Percentiles rank a stretch among this genome's conserved stretches.
phyloP scores from a whole-genome alignment of 305 asterid genomes.

The Fraxinus ornus region DNA sequence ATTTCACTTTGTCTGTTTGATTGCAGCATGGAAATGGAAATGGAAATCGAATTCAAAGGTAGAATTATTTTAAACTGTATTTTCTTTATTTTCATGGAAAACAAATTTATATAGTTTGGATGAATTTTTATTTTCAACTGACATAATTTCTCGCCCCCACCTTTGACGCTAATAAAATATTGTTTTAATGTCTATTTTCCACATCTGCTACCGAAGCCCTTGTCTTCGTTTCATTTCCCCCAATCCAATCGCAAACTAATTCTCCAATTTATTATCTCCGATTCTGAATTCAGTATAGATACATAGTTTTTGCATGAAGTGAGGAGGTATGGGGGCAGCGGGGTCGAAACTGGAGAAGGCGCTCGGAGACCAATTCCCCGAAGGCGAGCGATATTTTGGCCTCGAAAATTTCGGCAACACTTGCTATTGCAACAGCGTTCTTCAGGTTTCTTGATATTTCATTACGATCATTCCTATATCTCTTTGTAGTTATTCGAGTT shows the following conservation, averaged over 20 bases:
- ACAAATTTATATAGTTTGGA: no score
- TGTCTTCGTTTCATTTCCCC: background rate
- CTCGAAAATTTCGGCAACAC: slow-evolving; percentile 65
- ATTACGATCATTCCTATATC: background rate
- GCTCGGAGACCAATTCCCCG: slow-evolving; percentile 62
- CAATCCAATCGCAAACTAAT: background rate
- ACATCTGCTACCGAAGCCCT: background rate
- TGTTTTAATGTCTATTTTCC: background rate
- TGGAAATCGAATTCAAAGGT: no score
- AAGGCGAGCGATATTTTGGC: slow-evolving; percentile 64
- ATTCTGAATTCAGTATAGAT: background rate
- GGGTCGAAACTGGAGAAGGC: slow-evolving; percentile 69
- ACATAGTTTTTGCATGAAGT: slow-evolving; percentile 28
- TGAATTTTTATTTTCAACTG: no score
- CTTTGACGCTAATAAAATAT: no score
- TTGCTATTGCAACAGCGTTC: slow-evolving; percentile 68
- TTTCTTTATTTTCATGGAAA: no score
- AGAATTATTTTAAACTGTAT: no score
- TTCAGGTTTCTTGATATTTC: slow-evolving; percentile 38
- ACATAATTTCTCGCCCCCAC: no score
- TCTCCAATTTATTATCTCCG: background rate
- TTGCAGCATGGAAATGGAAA: no score
- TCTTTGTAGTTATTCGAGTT: background rate
- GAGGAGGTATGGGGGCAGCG: slow-evolving; percentile 57
- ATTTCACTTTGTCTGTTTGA: no score